Base-by-base conservation (phyloP, 768 basidiomycete genomes). In the Omphalotus guepiniiformis region DNA sequence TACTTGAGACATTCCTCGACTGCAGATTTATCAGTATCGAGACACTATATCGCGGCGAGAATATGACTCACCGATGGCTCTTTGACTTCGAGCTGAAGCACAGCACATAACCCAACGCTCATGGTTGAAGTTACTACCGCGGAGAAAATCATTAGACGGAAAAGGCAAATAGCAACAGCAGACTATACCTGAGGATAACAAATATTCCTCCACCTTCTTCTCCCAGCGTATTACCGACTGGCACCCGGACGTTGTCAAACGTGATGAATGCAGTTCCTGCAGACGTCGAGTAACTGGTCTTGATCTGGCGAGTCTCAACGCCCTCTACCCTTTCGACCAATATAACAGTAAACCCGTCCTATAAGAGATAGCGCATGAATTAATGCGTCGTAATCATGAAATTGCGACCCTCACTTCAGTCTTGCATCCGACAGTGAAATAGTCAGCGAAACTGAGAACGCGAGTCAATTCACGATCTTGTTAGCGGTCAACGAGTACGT, bases 31-130 rank as follows among this genome's bases (percentile, higher is more conserved):
- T 44, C 27, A 35, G 42, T 32, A 23, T 6, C n/a, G 8, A 41
- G 25, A 18, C 16, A 22, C 23, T 18, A n/a, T n/a, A 25, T 6
- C 12, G 39, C 7, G 22, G 12, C 15, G 34, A 25, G 32, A 34
- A 16, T 18, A 22, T 19, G 32, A 46, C 41, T 35, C 9, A 55
- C 47, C 69, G 29, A 82, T 62, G 6, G 56, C 39, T 13, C 82
- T 71, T 52, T 80, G 79, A n/a, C 60, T 58, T 39, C 75, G 65
- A 13, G 71, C 82, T 21, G 79, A 82, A 26, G 78, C 70, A 56
- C 88, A 88, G 61, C 78, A 80, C 87, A 93, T 93, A 44, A 88
- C 85, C 91, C 89, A 94, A 59, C 88, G 84, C 62, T 93, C 93
- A 66, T 94, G 92, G 64, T 94, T 95, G 69, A 95, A 96, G 69